Evolutionary conservation across 225 moss, liverwort and hornwort species (phyloP).

Genomic region (Bryoerythrophyllum caledonicum): DNA sequence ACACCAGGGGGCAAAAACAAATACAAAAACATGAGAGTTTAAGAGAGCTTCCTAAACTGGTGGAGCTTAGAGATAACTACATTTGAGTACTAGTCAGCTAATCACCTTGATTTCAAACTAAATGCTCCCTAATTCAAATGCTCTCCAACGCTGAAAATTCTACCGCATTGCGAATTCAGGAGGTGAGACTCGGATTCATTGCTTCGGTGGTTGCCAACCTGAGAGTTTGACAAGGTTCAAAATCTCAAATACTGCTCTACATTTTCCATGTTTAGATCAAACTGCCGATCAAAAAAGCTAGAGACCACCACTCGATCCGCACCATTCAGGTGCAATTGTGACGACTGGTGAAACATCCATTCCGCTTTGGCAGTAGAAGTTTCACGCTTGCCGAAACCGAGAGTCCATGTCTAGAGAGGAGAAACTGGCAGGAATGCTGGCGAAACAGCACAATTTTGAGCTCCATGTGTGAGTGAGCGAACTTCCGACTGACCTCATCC

Average conservation of each 20-base stretch:
- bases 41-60: too few relatives aligned
- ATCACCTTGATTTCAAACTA: too few relatives aligned
- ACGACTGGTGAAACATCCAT: not conserved
- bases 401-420: not conserved
- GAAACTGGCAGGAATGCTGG: too few relatives aligned
- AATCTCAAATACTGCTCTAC: too few relatives aligned
- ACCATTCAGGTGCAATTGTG: not conserved
- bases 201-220: too few relatives aligned
- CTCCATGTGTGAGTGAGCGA: too few relatives aligned
- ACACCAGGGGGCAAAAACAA: not conserved
- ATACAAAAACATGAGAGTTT: not conserved
- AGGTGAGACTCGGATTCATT: not conserved
- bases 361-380: too few relatives aligned
- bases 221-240: too few relatives aligned
- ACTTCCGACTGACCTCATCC: conserved; percentile 38
- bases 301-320: not conserved
- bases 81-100: not conserved
- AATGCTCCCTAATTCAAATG: not conserved
- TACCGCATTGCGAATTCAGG: not conserved
- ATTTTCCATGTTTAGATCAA: too few relatives aligned
- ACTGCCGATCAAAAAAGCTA: too few relatives aligned
- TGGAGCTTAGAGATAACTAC: too few relatives aligned
- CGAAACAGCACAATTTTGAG: too few relatives aligned
- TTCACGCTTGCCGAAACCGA: not conserved
- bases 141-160: not conserved